phyloP scores from a whole-genome alignment of 1,284 basidiomycete genomes.

The Pterula multifida region DNA sequence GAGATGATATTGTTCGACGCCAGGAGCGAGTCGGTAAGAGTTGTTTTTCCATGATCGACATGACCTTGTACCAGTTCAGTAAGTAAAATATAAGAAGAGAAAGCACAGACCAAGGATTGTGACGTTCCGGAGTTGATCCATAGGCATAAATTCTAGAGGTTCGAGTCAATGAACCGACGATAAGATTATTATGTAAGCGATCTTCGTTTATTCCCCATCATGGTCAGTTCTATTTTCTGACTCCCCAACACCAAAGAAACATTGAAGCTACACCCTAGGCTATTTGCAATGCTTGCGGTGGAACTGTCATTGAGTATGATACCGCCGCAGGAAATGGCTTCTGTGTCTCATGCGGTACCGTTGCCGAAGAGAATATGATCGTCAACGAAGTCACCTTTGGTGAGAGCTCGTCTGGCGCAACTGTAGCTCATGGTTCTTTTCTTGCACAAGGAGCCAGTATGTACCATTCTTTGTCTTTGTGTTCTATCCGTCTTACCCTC shows the following conservation, averaged over 20 bases:
- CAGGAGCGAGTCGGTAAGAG: slow-evolving; percentile 90
- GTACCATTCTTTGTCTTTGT: slow-evolving; percentile 21
- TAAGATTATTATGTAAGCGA: neutral
- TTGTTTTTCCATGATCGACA: slow-evolving; percentile 90
- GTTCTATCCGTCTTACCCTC: slow-evolving; percentile 5
- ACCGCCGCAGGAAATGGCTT: slow-evolving; percentile 73
- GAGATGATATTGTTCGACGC: slow-evolving; percentile 99
- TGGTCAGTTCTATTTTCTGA: neutral
- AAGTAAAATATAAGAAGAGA: neutral
- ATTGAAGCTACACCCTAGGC: neutral
- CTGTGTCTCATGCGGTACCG: slow-evolving; percentile 77
- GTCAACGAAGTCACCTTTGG: slow-evolving; percentile 92
- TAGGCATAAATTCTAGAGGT: neutral
- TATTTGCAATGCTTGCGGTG: slow-evolving; percentile 58
- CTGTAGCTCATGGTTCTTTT: slow-evolving; percentile 91
- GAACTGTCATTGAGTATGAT: slow-evolving; percentile 74
- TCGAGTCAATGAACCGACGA: neutral
- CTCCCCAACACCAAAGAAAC: neutral
- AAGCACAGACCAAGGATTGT: neutral
- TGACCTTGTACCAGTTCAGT: slow-evolving; percentile 50
- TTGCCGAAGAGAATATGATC: slow-evolving; percentile 90
- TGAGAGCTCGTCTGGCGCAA: slow-evolving; percentile 85
- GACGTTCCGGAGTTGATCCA: neutral
- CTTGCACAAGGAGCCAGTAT: slow-evolving; percentile 88
- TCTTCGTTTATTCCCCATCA: neutral